Conservation (phyloP, 768 basidiomycete genomes). For the Lentinula raphanica region DNA sequence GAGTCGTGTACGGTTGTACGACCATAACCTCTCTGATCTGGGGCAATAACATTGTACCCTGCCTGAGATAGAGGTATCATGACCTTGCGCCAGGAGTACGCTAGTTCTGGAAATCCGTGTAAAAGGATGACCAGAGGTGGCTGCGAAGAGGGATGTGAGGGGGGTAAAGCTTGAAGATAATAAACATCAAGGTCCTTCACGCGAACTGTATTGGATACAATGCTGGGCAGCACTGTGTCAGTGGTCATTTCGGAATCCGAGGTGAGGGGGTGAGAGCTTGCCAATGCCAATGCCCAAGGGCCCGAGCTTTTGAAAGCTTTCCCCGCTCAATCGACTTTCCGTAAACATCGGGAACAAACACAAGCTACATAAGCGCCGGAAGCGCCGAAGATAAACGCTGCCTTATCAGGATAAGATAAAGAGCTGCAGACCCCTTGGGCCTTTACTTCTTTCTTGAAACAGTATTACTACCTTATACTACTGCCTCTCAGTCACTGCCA, state of each 20-base stretch:
- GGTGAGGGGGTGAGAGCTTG: too few relatives aligned
- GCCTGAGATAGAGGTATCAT: slow-evolving; percentile 42
- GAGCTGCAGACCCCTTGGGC: too few relatives aligned
- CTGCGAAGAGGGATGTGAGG: slow-evolving; percentile 10
- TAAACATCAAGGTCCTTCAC: slow-evolving; percentile 49
- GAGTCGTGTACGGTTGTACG: slow-evolving; percentile 24
- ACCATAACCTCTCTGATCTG: slow-evolving; percentile 56
- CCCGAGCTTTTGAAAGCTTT: too few relatives aligned
- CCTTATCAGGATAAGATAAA: too few relatives aligned
- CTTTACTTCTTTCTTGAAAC: too few relatives aligned
- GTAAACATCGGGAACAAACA: too few relatives aligned
- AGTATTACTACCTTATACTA: too few relatives aligned
- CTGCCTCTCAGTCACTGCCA: too few relatives aligned
- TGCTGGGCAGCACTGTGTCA: slow-evolving; percentile 18
- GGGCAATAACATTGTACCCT: slow-evolving; percentile 60
- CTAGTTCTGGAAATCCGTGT: slow-evolving; percentile 65
- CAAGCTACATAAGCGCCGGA: too few relatives aligned
- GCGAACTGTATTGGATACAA: slow-evolving; percentile 33
- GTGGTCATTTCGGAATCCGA: neutral
- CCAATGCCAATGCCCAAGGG: too few relatives aligned
- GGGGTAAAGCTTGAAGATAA: slow-evolving; percentile 42
- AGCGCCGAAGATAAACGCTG: too few relatives aligned
- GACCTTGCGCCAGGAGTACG: slow-evolving; percentile 61
- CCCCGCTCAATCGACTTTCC: too few relatives aligned
- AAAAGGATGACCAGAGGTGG: slow-evolving; percentile 50